Base-by-base conservation (phyloP, 2,329 filamentous ascomycete genomes). In the Penicillium sp. region DNA sequence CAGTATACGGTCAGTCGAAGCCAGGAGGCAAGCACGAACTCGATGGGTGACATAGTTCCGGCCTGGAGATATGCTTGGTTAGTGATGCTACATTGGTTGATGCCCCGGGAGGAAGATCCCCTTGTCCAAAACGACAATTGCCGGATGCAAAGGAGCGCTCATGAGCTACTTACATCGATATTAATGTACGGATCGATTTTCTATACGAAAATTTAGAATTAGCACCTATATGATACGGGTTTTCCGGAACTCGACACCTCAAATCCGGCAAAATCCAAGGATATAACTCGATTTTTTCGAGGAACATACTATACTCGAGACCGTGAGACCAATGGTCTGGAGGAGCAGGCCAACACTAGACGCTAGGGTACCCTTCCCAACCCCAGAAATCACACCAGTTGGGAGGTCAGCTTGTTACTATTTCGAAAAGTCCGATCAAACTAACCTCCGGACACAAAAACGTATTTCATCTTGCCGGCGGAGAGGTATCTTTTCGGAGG, bases 101-200 rank as follows among this genome's bases (percentile, higher is more conserved):
- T n/a, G n/a, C n/a, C n/a, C n/a, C n/a, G n/a, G n/a, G n/a, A 23
- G 3, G 24, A 18, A 26, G 18, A 26, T 48, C 18, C n/a, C 2
- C n/a, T 9, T 20, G 42, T 20, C 23, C 42, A 20, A 45, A 46
- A 21, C 14, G 3, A 49, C 47, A 16, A 35, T 16, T 35, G 5
- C 30, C 30, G 30, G 12, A 2, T 35, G 30, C 30, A 9, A 35
- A 33, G 14, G 30, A 14, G 30, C 30, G 12, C 12, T 14, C 16
- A 35, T 35, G 30, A 35, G 3, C 82, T 85, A 56, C 86, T 86
- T n/a, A 87, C 86, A 79, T 90, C 86, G 70, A 89, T 81, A 72
- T 88, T 89, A 76, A 90, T 83, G 71, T 90, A 90, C 2, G 87
- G 86, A 68, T 89, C 85, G 70, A 88, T 81, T 74, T 88, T 87